Evolutionary conservation across 345 rosid species (phyloP), one percentile per base, ranked within the genome.

Genomic region (Litchi chinensis): DNA sequence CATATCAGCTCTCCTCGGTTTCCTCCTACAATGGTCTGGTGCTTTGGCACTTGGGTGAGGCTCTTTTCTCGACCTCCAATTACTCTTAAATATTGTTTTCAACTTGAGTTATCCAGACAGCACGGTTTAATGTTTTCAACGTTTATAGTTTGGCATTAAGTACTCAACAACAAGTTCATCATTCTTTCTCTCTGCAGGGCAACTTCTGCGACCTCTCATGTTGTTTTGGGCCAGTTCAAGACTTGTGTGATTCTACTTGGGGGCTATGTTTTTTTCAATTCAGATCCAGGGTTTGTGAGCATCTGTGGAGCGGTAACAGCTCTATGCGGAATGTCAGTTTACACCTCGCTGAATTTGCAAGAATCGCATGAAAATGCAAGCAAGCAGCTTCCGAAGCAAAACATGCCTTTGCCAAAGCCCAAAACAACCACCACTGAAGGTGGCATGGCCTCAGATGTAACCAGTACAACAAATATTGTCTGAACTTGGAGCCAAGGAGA

Each of bases 11-110:
- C 85, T 91, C 59, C 90, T 96, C 10, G 99, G 99, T 40, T 96
- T 96, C 76, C 94, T 94, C 63, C 91, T 96, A 13, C 99, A 96
- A 56, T 91, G 97, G 98, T 96, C 98, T 7, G 99, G 98, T 24
- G 98, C 98, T 72, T 87, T 96, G 75, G 98, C 98, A 59, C 91
- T 96, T 11, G 98, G 99, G 98, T 96, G 76, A 85, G 90, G 11
- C 48, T 81, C 62, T 26, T 7, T 62, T 59, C 71, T 6, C 70
- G 32, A 37, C 60, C 76, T 70, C 59, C 6, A 39, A 24, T 64
- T 21, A 37, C 57, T 22, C 21, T 5, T 59, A 12, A 13, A 24
- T 21, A 40, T n/a, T 4, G 4, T 50, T 78, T 48, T 44, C 40
- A 71, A 19, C 64, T 48, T 46, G 22, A 22, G 9, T 54, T 6